These are phyloP conservation scores for Didymosphaeria variabile DNA, from an alignment of 2,329 filamentous ascomycete genomes.

Conservation along the genomic window DNA sequence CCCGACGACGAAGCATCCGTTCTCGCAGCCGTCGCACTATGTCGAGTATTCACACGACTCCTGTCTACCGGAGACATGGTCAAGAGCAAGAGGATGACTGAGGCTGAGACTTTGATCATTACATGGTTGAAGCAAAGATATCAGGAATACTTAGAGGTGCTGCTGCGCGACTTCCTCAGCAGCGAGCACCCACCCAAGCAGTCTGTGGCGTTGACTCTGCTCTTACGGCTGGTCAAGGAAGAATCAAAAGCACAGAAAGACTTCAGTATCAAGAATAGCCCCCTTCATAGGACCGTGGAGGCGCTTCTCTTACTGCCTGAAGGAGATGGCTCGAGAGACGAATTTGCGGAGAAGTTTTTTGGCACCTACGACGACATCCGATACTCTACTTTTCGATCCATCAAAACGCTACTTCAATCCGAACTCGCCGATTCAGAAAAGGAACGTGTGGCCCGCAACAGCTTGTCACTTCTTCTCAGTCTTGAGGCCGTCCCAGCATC, in stretches of 20 bases:
- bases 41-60: slow-evolving; percentile 84
- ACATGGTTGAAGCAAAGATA: slow-evolving; percentile 82
- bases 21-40: slow-evolving; percentile 80
- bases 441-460: slow-evolving; percentile 55
- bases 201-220: slow-evolving; percentile 75
- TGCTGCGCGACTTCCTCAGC: slow-evolving; percentile 67
- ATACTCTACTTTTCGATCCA: slow-evolving; percentile 79
- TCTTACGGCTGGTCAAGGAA: slow-evolving; percentile 85
- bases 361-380: slow-evolving; percentile 84
- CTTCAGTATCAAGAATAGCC: slow-evolving; percentile 72
- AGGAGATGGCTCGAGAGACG: slow-evolving; percentile 68
- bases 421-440: slow-evolving; percentile 33
- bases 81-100: slow-evolving; percentile 70
- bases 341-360: slow-evolving; percentile 81
- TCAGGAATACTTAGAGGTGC: slow-evolving; percentile 71
- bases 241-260: slow-evolving; percentile 62
- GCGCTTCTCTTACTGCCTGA: slow-evolving; percentile 67
- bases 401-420: slow-evolving; percentile 64
- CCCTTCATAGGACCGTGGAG: slow-evolving; percentile 72
- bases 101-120: slow-evolving; percentile 78
- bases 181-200: slow-evolving; percentile 69
- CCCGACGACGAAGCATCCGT: slow-evolving; percentile 66
- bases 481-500: slow-evolving; percentile 76
- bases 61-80: slow-evolving; percentile 76
- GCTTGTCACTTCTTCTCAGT: slow-evolving; percentile 69